These are phyloP conservation scores for Melanogaster broomeanus DNA, from an alignment of 768 basidiomycete species.

Conservation along the genomic window DNA sequence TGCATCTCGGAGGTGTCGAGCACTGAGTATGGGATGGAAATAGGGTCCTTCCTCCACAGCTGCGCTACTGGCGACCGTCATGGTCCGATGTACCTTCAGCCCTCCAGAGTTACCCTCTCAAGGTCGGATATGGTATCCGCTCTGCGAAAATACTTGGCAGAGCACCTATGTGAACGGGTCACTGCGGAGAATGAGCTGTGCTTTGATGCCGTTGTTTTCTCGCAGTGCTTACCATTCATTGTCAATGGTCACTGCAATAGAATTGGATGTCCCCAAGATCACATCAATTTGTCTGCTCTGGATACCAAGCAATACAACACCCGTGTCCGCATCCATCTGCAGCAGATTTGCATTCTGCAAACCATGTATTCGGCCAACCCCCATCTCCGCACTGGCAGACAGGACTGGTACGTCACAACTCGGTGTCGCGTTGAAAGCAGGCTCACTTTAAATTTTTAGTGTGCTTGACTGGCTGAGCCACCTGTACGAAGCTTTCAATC, in stretches of 20 bases:
- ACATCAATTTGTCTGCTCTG: constrained; percentile 28
- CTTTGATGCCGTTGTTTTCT: constrained; percentile 31
- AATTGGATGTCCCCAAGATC: constrained; percentile 38
- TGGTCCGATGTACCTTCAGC: neutral
- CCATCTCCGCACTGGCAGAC: neutral
- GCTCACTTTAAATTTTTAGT: neutral
- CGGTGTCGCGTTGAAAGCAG: neutral
- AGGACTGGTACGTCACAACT: constrained; percentile 7
- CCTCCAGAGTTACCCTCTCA: constrained; percentile 12
- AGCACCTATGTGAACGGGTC: constrained; percentile 31
- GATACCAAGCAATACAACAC: constrained; percentile 39
- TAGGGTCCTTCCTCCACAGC: constrained; percentile 24
- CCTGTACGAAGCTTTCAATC: constrained; percentile 52
- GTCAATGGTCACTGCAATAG: constrained; percentile 35
- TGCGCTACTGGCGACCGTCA: neutral
- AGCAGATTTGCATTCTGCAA: constrained; percentile 51
- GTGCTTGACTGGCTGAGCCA: constrained; percentile 40
- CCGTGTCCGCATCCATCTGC: constrained; percentile 46
- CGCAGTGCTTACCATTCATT: constrained; percentile 40
- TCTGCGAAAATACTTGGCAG: constrained; percentile 26
- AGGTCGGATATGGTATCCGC: constrained; percentile 19
- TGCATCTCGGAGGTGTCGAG: constrained; percentile 30
- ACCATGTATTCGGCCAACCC: constrained; percentile 20
- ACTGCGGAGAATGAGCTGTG: constrained; percentile 36
- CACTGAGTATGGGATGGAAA: constrained; percentile 29